A percentile compares a stretch with the other conserved stretches of the same genome.
phyloP scores from a whole-genome alignment of 2,329 filamentous ascomycete species.

The Curvularia verruculosa region DNA sequence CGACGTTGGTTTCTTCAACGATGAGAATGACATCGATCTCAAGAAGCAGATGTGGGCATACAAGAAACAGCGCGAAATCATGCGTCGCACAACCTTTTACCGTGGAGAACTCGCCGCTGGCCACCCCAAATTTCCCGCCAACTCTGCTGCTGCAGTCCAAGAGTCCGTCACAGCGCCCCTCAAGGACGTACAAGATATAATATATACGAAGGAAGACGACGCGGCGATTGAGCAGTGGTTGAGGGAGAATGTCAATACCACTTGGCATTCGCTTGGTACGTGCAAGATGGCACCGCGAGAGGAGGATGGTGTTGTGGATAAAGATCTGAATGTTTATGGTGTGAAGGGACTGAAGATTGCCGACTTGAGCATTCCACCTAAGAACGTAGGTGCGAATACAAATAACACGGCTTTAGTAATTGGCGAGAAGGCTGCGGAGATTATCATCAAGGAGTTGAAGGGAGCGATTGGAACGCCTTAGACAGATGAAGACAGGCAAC shows the following conservation, averaged over 20 bases:
- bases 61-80: slow-evolving; percentile 68
- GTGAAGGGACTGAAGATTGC: slow-evolving; percentile 47
- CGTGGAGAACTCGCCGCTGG: slow-evolving; percentile 45
- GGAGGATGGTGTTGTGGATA: slow-evolving; percentile 39
- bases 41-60: slow-evolving; percentile 67
- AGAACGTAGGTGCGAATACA: slow-evolving; percentile 56
- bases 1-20: slow-evolving; percentile 62
- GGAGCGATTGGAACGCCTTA: slow-evolving; percentile 3
- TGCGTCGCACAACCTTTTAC: slow-evolving; percentile 61
- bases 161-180: slow-evolving; percentile 20
- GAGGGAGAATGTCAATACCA: slow-evolving; percentile 40
- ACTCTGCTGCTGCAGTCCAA: slow-evolving; percentile 23
- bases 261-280: slow-evolving; percentile 43
- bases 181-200: slow-evolving; percentile 21
- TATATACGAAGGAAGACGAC: slow-evolving; percentile 42
- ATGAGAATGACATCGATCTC: slow-evolving; percentile 63
- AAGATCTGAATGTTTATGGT: slow-evolving; percentile 38
- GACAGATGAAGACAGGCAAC: background rate
- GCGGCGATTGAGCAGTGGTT: slow-evolving; percentile 51
- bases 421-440: slow-evolving; percentile 42
- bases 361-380: slow-evolving; percentile 52
- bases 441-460: slow-evolving; percentile 30
- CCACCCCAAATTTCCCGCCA: slow-evolving; percentile 31
- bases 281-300: slow-evolving; percentile 45
- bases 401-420: slow-evolving; percentile 54